A percentile compares a stretch with the other conserved stretches of the same genome.
Conservation (phyloP, 495 filamentous ascomycete species). For the Aspergillus ellipticus region DNA sequence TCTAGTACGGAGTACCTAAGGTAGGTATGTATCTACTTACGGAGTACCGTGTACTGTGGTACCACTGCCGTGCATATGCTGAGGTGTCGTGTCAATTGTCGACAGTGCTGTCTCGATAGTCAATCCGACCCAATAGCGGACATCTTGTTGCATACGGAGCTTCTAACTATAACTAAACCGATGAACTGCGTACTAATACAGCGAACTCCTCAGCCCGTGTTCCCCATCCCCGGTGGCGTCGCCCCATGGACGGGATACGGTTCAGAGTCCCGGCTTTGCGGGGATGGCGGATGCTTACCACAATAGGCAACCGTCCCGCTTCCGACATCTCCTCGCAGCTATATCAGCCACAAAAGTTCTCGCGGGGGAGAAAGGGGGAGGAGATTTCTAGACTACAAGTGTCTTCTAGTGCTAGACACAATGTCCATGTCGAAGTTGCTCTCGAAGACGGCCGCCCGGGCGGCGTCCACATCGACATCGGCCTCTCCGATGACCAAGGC, state of each 20-base stretch:
- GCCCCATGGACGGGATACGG: no score
- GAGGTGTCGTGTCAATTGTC: background rate
- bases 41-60: no score
- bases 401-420: background rate
- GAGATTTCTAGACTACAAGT: background rate
- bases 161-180: no score
- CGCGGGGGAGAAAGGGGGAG: background rate
- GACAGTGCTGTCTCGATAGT: background rate
- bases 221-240: no score
- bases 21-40: no score
- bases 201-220: no score
- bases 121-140: background rate
- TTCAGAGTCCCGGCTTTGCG: background rate
- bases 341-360: background rate
- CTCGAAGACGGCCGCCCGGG: conserved; percentile 28
- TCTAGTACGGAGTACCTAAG: no score
- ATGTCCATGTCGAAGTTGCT: conserved; percentile 35
- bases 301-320: conserved; percentile 13
- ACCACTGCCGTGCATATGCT: no score
- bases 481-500: conserved; percentile 40
- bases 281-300: conserved; percentile 6
- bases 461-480: conserved; percentile 33
- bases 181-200: no score
- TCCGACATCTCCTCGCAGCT: no score
- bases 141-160: no score